Conservation (phyloP, 176 grass and related monocot genomes). For the bread wheat (Triticum aestivum) region DNA sequence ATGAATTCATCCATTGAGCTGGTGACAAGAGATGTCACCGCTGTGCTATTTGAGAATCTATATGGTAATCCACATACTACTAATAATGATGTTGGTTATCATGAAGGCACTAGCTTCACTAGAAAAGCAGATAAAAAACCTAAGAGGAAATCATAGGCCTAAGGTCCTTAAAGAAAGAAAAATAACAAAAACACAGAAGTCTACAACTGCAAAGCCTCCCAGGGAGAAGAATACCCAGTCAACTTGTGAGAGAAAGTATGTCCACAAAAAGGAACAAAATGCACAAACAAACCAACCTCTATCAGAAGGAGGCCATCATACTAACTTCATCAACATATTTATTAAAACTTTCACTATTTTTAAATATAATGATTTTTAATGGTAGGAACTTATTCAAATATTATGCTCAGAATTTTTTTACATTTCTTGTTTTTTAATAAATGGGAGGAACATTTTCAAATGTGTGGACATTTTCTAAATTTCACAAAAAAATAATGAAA, state of each 20-base stretch:
- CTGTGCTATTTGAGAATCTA: background rate
- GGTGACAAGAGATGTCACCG: too few species aligned
- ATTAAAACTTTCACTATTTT: too few species aligned
- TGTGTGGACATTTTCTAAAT: too few species aligned
- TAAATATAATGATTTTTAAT: too few species aligned
- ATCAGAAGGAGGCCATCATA: background rate
- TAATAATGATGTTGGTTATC: constrained; percentile 4
- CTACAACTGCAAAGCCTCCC: background rate
- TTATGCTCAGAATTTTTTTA: too few species aligned
- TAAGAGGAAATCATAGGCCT: constrained; percentile 68
- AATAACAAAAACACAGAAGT: constrained; percentile 29
- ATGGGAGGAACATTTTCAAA: too few species aligned
- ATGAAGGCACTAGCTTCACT: constrained; percentile 48
- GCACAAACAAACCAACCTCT: constrained; percentile 19
- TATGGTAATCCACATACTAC: background rate
- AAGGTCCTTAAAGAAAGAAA: constrained; percentile 59
- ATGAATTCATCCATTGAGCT: too few species aligned
- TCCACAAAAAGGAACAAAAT: constrained; percentile 54
- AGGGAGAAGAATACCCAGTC: constrained; percentile 37
- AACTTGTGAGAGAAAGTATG: constrained; percentile 65
- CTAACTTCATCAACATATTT: too few species aligned
- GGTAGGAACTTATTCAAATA: too few species aligned
- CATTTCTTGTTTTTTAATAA: too few species aligned
- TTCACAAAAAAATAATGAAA: too few species aligned
- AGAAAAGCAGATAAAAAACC: constrained; percentile 49